Conservation (phyloP, 148 eudicot genomes). For the Chenopodium quinoa region DNA sequence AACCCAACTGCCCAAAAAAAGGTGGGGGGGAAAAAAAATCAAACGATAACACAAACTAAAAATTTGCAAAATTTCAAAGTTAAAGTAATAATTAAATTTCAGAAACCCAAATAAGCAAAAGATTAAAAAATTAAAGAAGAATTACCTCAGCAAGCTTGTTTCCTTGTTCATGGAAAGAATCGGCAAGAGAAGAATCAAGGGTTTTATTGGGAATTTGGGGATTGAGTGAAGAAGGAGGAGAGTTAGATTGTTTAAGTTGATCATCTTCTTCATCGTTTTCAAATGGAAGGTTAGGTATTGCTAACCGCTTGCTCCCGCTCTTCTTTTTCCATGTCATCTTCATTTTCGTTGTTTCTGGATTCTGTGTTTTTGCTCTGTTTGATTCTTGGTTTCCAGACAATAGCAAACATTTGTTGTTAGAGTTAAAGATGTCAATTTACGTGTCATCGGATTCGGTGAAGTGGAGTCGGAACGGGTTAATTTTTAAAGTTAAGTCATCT, state of each 20-base stretch:
- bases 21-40: neutral
- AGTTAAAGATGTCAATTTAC: too few relatives aligned
- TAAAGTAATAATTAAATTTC: too few relatives aligned
- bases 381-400: neutral
- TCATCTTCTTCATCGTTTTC: constrained; percentile 18
- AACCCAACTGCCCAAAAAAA: neutral
- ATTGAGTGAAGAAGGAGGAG: neutral
- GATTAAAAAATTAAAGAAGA: neutral
- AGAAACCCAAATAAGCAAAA: neutral
- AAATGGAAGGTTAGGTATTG: constrained; percentile 48
- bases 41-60: neutral
- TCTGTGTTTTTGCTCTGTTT: too few relatives aligned
- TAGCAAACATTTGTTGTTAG: neutral
- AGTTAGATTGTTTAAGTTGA: neutral
- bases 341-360: constrained; percentile 26
- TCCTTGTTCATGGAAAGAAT: constrained; percentile 47
- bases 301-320: constrained; percentile 34
- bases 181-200: constrained; percentile 38
- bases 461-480: too few relatives aligned
- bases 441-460: too few relatives aligned
- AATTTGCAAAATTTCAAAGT: neutral
- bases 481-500: too few relatives aligned
- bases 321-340: constrained; percentile 70
- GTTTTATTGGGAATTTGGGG: constrained; percentile 3
- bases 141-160: constrained; percentile 66